Evolutionary conservation across 768 basidiomycete species (phyloP).

Genomic region (Leccinum barrowsii): DNA sequence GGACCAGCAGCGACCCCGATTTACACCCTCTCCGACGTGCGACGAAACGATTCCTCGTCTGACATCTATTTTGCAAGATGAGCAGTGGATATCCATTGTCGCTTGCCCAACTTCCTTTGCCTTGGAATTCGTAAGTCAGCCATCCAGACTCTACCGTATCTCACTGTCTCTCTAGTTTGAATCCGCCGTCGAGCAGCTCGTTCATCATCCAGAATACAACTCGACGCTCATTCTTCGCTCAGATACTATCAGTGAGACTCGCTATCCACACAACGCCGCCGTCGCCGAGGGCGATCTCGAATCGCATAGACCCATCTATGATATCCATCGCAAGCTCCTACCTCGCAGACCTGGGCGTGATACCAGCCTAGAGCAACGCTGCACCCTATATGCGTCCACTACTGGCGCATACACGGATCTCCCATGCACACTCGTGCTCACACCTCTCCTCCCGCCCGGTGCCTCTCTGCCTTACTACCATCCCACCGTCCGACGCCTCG

Average conservation of each 20-base stretch:
- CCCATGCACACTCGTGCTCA: conserved; percentile 49
- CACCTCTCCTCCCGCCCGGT: conserved; percentile 48
- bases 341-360: conserved; percentile 81
- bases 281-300: conserved; percentile 23
- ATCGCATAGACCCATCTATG: conserved; percentile 41
- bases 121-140: conserved; percentile 37
- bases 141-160: background rate
- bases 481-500: conserved; percentile 74
- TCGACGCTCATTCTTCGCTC: conserved; percentile 87
- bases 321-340: conserved; percentile 65
- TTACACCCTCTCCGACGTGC: conserved; percentile 21
- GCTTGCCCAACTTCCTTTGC: conserved; percentile 42
- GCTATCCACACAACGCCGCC: conserved; percentile 33
- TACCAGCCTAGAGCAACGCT: conserved; percentile 67
- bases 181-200: conserved; percentile 61
- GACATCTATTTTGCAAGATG: conserved; percentile 6
- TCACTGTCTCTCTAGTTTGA: conserved; percentile 56
- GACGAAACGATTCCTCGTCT: background rate
- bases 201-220: conserved; percentile 91
- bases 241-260: conserved; percentile 46
- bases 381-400: conserved; percentile 57
- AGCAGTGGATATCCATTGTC: conserved; percentile 34
- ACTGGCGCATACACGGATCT: conserved; percentile 20
- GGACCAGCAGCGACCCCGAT: conserved; percentile 17
- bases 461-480: conserved; percentile 82